Percentiles rank a stretch among this genome's conserved stretches.
These are phyloP conservation scores for Russula griseocarnosa DNA, from an alignment of 768 basidiomycete genomes.

Conservation along the genomic window DNA sequence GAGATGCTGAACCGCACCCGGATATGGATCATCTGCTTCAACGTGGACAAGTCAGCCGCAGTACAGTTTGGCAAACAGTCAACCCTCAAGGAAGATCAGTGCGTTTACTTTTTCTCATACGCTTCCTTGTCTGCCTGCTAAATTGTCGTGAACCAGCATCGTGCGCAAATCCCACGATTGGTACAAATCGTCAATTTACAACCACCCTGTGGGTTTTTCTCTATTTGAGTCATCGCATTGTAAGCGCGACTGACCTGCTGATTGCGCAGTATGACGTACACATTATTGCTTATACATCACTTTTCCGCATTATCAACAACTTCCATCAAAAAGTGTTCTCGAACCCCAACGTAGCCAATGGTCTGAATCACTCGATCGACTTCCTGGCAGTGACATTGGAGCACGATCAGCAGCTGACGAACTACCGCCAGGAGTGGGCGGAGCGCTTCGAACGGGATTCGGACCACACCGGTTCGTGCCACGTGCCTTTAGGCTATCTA, in stretches of 20 bases:
- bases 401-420: slow-evolving; percentile 17
- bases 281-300: slow-evolving; percentile 23
- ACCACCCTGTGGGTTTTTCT: slow-evolving; percentile 19
- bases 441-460: slow-evolving; percentile 25
- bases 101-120: slow-evolving; percentile 47
- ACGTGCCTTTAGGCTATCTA: neutral
- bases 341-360: slow-evolving; percentile 19
- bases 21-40: slow-evolving; percentile 87
- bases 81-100: slow-evolving; percentile 72
- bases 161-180: slow-evolving; percentile 23
- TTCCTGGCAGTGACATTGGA: slow-evolving; percentile 25
- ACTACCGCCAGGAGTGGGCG: slow-evolving; percentile 25
- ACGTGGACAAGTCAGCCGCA: slow-evolving; percentile 84
- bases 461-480: slow-evolving; percentile 19
- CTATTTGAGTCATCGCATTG: neutral
- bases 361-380: slow-evolving; percentile 26
- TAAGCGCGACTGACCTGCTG: neutral
- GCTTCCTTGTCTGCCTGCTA: neutral
- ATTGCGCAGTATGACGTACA: slow-evolving; percentile 24
- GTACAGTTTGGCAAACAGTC: slow-evolving; percentile 86
- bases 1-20: slow-evolving; percentile 88
- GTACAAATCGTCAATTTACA: slow-evolving; percentile 26
- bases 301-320: slow-evolving; percentile 26
- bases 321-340: slow-evolving; percentile 28
- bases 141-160: slow-evolving; percentile 13